A percentile compares a stretch with the other conserved stretches of the same genome.
Conservation (phyloP, 352 stramenopile species). For the Pythium periplocum region DNA sequence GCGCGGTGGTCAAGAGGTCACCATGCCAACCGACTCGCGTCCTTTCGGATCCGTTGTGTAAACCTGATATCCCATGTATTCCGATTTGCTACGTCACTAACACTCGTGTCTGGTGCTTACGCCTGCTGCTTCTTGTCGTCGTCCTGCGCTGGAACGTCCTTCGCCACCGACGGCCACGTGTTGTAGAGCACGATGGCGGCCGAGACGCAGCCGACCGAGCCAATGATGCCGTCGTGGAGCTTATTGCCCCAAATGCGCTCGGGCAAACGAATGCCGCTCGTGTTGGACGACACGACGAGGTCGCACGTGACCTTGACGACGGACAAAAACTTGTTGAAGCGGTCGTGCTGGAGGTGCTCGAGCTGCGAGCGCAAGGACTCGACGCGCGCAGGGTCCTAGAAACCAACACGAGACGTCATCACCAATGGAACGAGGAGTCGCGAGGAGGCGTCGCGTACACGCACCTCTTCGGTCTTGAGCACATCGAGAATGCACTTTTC, state of each 20-base stretch:
- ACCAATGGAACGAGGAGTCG: not conserved
- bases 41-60: too few species aligned
- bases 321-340: conserved; percentile 79
- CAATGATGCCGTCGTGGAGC: conserved; percentile 83
- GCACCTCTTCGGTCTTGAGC: conserved; percentile 49
- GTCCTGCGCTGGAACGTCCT: conserved; percentile 11
- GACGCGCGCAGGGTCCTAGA: conserved; percentile 37
- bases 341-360: conserved; percentile 43
- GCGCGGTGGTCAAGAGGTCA: too few species aligned
- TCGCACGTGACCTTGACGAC: conserved; percentile 81
- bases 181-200: conserved; percentile 84
- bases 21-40: too few species aligned
- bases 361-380: conserved; percentile 51
- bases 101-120: conserved; percentile 11
- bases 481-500: conserved; percentile 75
- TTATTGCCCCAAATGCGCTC: conserved; percentile 77
- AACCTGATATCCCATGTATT: not conserved
- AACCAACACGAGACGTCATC: not conserved
- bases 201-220: conserved; percentile 71
- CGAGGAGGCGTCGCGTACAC: too few species aligned
- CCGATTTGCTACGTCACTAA: not conserved
- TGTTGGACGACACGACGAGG: conserved; percentile 85
- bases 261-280: conserved; percentile 59
- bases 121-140: conserved; percentile 18
- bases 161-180: conserved; percentile 53